Evolutionary conservation across 2,329 filamentous ascomycete species (phyloP), one percentile per base, ranked within the genome.

Genomic region (Stagonosporopsis rhizophila): DNA sequence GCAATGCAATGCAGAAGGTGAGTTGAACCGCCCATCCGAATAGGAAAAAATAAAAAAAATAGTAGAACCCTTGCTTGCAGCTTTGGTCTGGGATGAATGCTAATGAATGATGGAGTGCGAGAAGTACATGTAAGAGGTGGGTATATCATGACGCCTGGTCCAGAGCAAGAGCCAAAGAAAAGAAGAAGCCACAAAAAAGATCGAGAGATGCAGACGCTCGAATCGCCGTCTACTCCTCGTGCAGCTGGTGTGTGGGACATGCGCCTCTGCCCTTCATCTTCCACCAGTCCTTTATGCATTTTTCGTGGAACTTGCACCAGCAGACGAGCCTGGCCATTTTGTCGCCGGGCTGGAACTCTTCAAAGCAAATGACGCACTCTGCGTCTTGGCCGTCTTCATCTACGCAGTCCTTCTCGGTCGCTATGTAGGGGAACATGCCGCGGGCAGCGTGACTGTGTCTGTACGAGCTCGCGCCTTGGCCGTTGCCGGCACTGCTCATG

Each of bases 291-390:
- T 82, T 76, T 53, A 88, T 87, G 67, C 86, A 88, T 44, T 73
- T 68, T 71, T 83, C 80, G 69, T 88, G 86, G 60, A 88, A 88
- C 63, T 86, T 86, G 75, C 86, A 88, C 60, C 86, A 76, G 67
- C 86, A 88, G 64, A 87, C 84, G 66, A 88, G 73, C 57, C 86
- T 77, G 9, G 83, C 84, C 76, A 88, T 78, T 62, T 81, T 77
- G 65, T 85, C 82, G 0, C 85, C 85, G 11, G 81, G 79, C 62
- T 85, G 81, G 67, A 87, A 88, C 52, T 88, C 86, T 60, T 87
- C 85, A 67, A 88, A 83, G 68, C 86, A 88, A 47, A 88, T 88
- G 8, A 85, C 81, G 60, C 86, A 88, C 66, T 88, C 86, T 38
- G 82, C 81, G 47, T 76, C 63, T 39, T 75, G 72, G 2, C 78